Percentiles rank a stretch among this genome's conserved stretches.
These are phyloP conservation scores for Hippophae tibetana DNA, from an alignment of 306 rosid genomes.

Conservation along the genomic window DNA sequence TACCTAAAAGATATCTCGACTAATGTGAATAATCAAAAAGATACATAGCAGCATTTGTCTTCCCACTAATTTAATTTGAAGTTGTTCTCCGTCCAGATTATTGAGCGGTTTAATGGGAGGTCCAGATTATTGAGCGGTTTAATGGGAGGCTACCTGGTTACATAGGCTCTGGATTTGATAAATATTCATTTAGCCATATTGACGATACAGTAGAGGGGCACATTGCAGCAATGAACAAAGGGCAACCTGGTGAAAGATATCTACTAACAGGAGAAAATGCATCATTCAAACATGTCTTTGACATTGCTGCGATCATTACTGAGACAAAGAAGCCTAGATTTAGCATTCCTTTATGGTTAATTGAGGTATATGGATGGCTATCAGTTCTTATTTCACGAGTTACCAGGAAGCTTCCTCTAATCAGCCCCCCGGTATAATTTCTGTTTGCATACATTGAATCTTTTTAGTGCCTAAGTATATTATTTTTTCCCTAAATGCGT, in stretches of 20 bases:
- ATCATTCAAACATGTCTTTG: conserved; percentile 63
- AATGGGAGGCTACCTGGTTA: conserved; percentile 83
- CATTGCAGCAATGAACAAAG: conserved; percentile 57
- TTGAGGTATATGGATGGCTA: conserved; percentile 65
- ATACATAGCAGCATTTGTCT: background rate
- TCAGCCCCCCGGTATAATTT: conserved; percentile 80
- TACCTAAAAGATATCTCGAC: background rate
- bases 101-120: too few relatives aligned
- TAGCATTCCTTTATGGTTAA: conserved; percentile 60
- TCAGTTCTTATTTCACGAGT: conserved; percentile 47
- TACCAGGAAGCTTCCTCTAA: conserved; percentile 64
- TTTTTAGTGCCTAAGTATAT: background rate
- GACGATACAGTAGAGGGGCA: conserved; percentile 88
- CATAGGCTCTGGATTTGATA: conserved; percentile 59
- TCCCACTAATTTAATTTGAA: conserved; percentile 3
- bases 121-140: conserved; percentile 78
- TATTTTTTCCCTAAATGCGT: too few relatives aligned
- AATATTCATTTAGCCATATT: conserved; percentile 66
- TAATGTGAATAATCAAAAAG: background rate
- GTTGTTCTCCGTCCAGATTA: conserved; percentile 30
- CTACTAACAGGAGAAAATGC: conserved; percentile 84
- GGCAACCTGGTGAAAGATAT: conserved; percentile 61
- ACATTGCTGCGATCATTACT: conserved; percentile 58
- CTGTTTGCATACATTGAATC: background rate
- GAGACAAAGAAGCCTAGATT: conserved; percentile 46